These are phyloP conservation scores for Pythium plurisporium DNA, from an alignment of 352 stramenopile species.

Conservation along the genomic window DNA sequence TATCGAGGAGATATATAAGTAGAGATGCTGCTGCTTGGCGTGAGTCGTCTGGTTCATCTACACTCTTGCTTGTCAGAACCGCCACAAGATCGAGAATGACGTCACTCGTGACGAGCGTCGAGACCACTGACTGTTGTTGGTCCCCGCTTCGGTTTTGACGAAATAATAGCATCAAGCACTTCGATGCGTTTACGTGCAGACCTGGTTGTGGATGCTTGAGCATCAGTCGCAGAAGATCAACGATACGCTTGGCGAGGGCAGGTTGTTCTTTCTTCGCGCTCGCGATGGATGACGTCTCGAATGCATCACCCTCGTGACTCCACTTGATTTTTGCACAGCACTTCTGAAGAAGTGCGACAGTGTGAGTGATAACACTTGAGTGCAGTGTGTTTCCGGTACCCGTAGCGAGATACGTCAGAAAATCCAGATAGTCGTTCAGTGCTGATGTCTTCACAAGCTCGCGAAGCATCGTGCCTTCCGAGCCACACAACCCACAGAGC, in stretches of 20 bases:
- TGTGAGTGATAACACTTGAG: slow-evolving; percentile 54
- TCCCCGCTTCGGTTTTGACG: slow-evolving; percentile 29
- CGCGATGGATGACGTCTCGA: neutral
- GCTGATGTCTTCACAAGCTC: slow-evolving; percentile 36
- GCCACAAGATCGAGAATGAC: slow-evolving; percentile 51
- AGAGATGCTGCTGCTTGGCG: slow-evolving; percentile 58
- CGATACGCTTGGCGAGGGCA: slow-evolving; percentile 36
- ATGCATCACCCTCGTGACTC: slow-evolving; percentile 2
- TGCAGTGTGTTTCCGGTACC: slow-evolving; percentile 37
- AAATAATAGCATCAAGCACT: slow-evolving; percentile 64
- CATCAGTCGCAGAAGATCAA: slow-evolving; percentile 39
- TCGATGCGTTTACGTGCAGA: slow-evolving; percentile 61
- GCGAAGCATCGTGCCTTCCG: slow-evolving; percentile 47
- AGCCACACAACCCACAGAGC: slow-evolving; percentile 58
- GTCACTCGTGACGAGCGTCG: slow-evolving; percentile 37
- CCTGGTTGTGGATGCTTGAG: slow-evolving; percentile 52
- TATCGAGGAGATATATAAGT: slow-evolving; percentile 67
- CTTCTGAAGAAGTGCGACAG: slow-evolving; percentile 65
- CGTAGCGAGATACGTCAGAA: slow-evolving; percentile 38
- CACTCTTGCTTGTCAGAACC: slow-evolving; percentile 38
- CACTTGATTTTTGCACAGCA: slow-evolving; percentile 71
- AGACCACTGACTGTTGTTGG: slow-evolving; percentile 25
- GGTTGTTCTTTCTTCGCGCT: slow-evolving; percentile 5
- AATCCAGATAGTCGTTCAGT: slow-evolving; percentile 53
- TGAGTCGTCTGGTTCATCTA: slow-evolving; percentile 64